Percentiles rank a stretch among this genome's conserved stretches.
phyloP scores from a whole-genome alignment of 345 rosid species.

The Eucalyptus regnans region DNA sequence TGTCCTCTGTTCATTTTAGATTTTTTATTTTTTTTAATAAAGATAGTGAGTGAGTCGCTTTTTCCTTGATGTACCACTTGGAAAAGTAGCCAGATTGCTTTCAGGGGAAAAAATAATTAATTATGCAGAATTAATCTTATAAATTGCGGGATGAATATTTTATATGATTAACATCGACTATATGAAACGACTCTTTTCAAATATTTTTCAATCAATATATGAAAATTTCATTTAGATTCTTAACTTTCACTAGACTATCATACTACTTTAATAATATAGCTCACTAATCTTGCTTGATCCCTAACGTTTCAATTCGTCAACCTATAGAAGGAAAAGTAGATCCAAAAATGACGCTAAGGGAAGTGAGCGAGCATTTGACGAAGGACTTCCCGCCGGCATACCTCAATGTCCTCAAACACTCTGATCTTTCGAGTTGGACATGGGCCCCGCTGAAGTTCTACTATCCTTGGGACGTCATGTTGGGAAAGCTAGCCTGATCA shows the following conservation, averaged over 20 bases:
- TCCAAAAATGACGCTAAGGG: not conserved
- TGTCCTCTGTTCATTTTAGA: not conserved
- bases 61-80: not conserved
- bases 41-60: not conserved
- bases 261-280: not conserved
- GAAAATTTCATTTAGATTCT: not conserved
- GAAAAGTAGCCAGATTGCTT: not conserved
- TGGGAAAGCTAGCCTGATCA: too few relatives aligned
- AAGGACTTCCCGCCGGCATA: slow-evolving; percentile 2
- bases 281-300: not conserved
- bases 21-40: not conserved
- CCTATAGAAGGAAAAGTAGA: not conserved
- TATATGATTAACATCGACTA: too few relatives aligned
- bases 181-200: not conserved
- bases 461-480: too few relatives aligned
- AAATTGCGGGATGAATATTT: not conserved
- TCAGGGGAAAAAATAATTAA: not conserved
- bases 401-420: slow-evolving; percentile 2
- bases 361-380: not conserved
- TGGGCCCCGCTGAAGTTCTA: too few relatives aligned
- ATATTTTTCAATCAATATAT: not conserved
- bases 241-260: not conserved
- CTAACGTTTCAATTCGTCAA: not conserved
- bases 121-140: not conserved
- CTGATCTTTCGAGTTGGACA: slow-evolving; percentile 1